Evolutionary conservation across 2,329 filamentous ascomycete genomes (phyloP), one percentile per base, ranked within the genome.

Genomic region (Stachybotrys elegans): DNA sequence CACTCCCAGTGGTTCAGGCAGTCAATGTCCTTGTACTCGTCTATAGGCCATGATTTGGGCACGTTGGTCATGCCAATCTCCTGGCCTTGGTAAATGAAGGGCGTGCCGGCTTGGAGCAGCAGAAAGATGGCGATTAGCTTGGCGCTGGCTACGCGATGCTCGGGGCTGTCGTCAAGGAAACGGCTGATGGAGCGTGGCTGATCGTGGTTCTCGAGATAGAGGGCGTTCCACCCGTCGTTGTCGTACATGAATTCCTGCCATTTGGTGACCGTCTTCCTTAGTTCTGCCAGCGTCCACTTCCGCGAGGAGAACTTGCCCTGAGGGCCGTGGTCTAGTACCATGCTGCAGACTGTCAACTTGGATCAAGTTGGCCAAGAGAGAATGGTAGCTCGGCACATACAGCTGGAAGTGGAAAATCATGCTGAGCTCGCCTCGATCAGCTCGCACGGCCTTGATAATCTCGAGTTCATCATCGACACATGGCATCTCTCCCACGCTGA

Each of bases 401-500:
- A 79, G 68, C 45, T 86, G 83, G 56, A 88, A 88, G 53, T 85
- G 79, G 62, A 88, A 87, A 27, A 87, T 82, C 81, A 87, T 87
- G 58, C 77, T 81, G 36, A 87, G 63, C 56, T 86, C 81, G 23
- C 72, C 70, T 14, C 76, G 70, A 41, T 78, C 73, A 19, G 70
- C 73, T 3, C 70, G 70, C 3, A 86, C 81, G 6, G 65, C 67
- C 46, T 66, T 65, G 46, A 74, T 70, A 23, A 73, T 46, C 50
- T 71, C 63, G 11, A 60, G 52, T 32, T 67, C 63, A 39, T 70
- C 67, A n/a, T 63, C 56, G 14, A 70, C 63, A 43, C 66, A 68
- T 4, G 72, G 71, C 63, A 75, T 73, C 60, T 76, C 73, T 11
- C 73, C 73, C 3, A 76, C 73, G 43, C 69, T 72, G 51, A 76